A percentile compares a stretch with the other conserved stretches of the same genome.
phyloP scores from a whole-genome alignment of 148 eudicot genomes.

The Camellia sinensis region DNA sequence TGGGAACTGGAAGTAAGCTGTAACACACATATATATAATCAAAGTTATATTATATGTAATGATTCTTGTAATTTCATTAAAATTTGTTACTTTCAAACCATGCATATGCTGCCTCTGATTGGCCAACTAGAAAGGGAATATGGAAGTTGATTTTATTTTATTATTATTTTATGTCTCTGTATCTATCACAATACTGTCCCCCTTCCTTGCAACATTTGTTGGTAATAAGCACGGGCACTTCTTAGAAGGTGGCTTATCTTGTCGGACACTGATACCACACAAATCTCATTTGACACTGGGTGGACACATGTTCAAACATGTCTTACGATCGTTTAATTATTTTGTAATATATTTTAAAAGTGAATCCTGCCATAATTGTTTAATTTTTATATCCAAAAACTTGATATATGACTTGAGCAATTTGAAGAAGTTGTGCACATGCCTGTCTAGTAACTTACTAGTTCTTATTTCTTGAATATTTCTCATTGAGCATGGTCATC shows the following conservation, averaged over 20 bases:
- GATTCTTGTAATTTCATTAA: not conserved
- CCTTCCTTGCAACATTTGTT: not conserved
- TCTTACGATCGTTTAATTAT: not conserved
- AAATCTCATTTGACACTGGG: too few relatives aligned
- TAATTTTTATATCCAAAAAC: not conserved
- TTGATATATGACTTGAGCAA: too few relatives aligned
- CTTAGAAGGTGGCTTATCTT: too few relatives aligned
- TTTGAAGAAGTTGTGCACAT: too few relatives aligned
- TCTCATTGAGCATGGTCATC: not conserved
- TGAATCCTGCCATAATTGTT: not conserved
- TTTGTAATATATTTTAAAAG: not conserved
- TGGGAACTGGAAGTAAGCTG: not conserved
- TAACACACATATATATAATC: not conserved
- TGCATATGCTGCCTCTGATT: not conserved
- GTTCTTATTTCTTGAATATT: not conserved
- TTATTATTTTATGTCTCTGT: not conserved
- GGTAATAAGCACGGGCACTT: not conserved
- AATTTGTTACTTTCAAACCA: not conserved
- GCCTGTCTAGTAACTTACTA: constrained; percentile 2
- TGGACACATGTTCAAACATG: too few relatives aligned
- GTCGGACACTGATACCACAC: too few relatives aligned
- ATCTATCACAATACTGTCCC: not conserved
- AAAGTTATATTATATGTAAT: not conserved
- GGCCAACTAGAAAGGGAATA: not conserved
- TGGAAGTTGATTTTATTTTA: not conserved